Evolutionary conservation across 202 grass and related monocot genomes (phyloP), one percentile per base, ranked within the genome.

Genomic region (Hordeum pubiflorum): DNA sequence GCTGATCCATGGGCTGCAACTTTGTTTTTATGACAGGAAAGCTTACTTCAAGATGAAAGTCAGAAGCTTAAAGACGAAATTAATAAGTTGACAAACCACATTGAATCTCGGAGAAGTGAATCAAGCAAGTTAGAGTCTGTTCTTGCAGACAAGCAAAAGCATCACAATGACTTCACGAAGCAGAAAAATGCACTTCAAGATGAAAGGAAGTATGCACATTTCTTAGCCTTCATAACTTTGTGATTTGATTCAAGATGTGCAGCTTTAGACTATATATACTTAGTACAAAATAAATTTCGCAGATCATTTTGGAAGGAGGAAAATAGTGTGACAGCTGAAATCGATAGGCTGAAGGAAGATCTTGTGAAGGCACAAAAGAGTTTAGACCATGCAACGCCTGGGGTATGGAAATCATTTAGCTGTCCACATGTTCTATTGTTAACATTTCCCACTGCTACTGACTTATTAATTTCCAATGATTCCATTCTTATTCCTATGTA

Each of bases 291-390:
- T 70, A 77, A 55, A 66, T 74, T 41, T 88, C 89, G 50, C 89
- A 98, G 92, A 88, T 93, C 90, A 86, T 89, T 91, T 76, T 98
- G 96, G 92, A 91, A 82, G 83, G 86, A 95, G 78, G 96, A 98
- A 93, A 81, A 78, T 52, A 91, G 92, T 26, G 88, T 94, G 60
- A 81, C 84, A 79, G 76, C 83, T 85, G 96, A 98, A 78, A 94
- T 98, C 22, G 85, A 91, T 81, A 87, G 75, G 75, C 89, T 95
- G 69, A 77, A 59, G 70, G 88, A 81, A 6, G 95, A 94, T 63
- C 92, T 98, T 79, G 44, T 88, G 74, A 98, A 98, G 78, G 90
- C 88, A 44, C 88, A 93, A 44, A 98, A 98, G 87, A 95, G 88
- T 82, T 81, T 98, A 52, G 96, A 95, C 63, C 88, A 94, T 85